phyloP scores from a whole-genome alignment of 176 grass and related monocot genomes.

The Hordeum vulgare region DNA sequence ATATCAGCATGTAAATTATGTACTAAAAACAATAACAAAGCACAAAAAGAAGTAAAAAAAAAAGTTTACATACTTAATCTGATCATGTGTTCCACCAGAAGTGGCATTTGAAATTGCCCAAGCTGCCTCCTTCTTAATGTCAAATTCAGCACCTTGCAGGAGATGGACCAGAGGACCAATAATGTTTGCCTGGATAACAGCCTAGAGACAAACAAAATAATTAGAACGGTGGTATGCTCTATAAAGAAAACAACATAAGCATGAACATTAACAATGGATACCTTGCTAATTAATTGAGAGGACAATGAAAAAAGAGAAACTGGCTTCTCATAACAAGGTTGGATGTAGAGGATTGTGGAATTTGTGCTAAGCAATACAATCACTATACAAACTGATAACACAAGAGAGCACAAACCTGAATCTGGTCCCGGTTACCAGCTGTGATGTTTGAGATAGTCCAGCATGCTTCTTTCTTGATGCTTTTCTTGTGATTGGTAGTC shows the following conservation, averaged over 20 bases:
- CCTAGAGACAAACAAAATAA: slow-evolving; percentile 23
- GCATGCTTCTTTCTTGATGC: slow-evolving; percentile 98
- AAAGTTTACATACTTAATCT: slow-evolving; percentile 47
- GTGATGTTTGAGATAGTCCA: slow-evolving; percentile 98
- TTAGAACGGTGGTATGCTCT: background rate
- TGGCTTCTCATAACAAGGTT: background rate
- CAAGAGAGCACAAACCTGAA: slow-evolving; percentile 51
- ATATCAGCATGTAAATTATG: background rate
- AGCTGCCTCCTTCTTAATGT: slow-evolving; percentile 71
- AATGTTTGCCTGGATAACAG: slow-evolving; percentile 56
- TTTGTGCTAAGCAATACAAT: background rate
- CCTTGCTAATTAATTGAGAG: background rate
- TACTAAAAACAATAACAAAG: background rate
- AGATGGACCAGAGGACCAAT: slow-evolving; percentile 55
- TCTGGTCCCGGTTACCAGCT: slow-evolving; percentile 89
- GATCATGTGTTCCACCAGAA: slow-evolving; percentile 65
- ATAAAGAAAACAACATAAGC: background rate
- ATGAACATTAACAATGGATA: background rate
- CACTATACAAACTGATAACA: background rate
- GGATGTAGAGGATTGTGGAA: background rate
- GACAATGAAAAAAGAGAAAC: background rate
- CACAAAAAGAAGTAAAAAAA: background rate
- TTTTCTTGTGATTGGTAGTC: slow-evolving; percentile 89
- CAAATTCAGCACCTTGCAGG: slow-evolving; percentile 70
- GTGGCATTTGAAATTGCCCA: slow-evolving; percentile 81